phyloP scores from a whole-genome alignment of 352 stramenopile species.

The Phytophthora pluvialis region DNA sequence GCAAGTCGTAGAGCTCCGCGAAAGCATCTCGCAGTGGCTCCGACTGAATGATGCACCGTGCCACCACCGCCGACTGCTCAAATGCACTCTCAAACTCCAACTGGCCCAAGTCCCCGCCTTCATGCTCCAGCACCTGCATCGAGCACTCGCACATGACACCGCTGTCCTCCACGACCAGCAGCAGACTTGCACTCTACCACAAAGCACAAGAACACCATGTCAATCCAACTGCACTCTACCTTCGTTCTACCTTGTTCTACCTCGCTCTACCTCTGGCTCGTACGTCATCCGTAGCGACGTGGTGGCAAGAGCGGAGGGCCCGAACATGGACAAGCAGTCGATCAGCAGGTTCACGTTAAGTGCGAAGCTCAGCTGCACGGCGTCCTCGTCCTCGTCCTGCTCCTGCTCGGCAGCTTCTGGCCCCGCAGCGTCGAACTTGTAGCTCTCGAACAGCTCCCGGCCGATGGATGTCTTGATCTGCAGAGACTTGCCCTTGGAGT shows the following conservation, averaged over 20 bases:
- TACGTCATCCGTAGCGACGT: constrained; percentile 83
- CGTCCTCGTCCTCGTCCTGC: constrained; percentile 31
- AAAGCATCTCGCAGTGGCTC: constrained; percentile 83
- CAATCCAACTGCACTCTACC: not conserved
- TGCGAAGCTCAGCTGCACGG: constrained; percentile 70
- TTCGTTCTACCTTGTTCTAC: constrained; percentile 8
- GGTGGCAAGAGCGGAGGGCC: constrained; percentile 59
- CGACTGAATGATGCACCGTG: constrained; percentile 85
- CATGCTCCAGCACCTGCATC: constrained; percentile 82
- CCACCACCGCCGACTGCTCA: constrained; percentile 74
- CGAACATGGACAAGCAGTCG: constrained; percentile 87
- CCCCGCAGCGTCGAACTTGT: constrained; percentile 40
- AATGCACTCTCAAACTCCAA: constrained; percentile 84
- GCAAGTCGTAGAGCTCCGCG: constrained; percentile 83
- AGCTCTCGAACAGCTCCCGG: constrained; percentile 80
- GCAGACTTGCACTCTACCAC: constrained; percentile 56
- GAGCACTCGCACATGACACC: constrained; percentile 87
- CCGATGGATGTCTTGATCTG: constrained; percentile 88
- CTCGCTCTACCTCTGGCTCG: constrained; percentile 45
- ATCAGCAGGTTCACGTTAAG: constrained; percentile 76
- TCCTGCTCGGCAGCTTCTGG: constrained; percentile 25
- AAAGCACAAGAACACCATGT: not conserved
- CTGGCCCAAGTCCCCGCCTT: constrained; percentile 71
- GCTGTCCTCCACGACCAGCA: constrained; percentile 81
- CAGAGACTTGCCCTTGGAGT: constrained; percentile 87